Conservation (phyloP, 2,329 filamentous ascomycete species). For the Fonsecaea pedrosoi region DNA sequence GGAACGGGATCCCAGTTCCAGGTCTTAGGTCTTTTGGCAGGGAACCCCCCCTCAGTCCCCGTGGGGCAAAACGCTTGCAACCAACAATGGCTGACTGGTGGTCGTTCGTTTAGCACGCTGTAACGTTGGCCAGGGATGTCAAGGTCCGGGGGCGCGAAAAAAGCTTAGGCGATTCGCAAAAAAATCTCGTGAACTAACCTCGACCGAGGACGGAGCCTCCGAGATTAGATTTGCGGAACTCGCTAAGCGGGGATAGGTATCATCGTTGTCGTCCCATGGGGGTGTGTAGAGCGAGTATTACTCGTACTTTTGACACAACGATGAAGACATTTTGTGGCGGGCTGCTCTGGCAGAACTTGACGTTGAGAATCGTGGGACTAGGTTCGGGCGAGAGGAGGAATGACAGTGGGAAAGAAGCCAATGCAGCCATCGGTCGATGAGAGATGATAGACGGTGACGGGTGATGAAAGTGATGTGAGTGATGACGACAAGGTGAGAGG, state of each 20-base stretch:
- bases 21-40: constrained; percentile 10
- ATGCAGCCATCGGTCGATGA: constrained; percentile 2
- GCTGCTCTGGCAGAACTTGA: background rate
- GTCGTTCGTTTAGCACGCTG: constrained; percentile 17
- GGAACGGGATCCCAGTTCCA: background rate
- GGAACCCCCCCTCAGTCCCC: constrained; percentile 13
- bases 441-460: background rate
- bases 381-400: background rate
- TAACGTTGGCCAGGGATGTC: constrained; percentile 23
- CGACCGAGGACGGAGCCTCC: constrained; percentile 6
- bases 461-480: background rate
- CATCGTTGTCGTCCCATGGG: background rate
- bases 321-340: background rate
- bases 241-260: constrained; percentile 7
- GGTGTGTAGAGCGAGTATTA: background rate
- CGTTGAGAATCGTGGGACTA: background rate
- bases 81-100: background rate
- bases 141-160: constrained; percentile 5
- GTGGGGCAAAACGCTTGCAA: constrained; percentile 20
- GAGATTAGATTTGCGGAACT: constrained; percentile 25
- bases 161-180: constrained; percentile 5
- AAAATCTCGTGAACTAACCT: constrained; percentile 1
- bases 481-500: background rate
- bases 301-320: background rate
- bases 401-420: background rate